A percentile compares a stretch with the other conserved stretches of the same genome.
Conservation (phyloP, 1,284 basidiomycete genomes). For the Phenoliferia sp. region DNA sequence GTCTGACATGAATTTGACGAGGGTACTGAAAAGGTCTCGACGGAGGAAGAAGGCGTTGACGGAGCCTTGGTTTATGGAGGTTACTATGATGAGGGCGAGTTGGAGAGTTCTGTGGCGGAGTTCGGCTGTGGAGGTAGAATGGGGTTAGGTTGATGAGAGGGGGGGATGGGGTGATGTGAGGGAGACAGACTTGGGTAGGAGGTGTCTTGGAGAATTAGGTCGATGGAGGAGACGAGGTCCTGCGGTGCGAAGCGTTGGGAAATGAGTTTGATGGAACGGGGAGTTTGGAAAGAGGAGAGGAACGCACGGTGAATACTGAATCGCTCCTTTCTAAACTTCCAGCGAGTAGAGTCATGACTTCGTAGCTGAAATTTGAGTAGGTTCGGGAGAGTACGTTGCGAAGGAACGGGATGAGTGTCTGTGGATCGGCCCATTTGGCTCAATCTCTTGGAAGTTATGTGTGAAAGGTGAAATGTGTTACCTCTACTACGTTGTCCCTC, state of each 20-base stretch:
- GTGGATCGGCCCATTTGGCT: not conserved
- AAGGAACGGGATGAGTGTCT: conserved; percentile 31
- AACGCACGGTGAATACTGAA: conserved; percentile 31
- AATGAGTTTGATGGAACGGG: not conserved
- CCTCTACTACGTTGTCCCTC: conserved; percentile 28
- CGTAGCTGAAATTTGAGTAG: conserved; percentile 29
- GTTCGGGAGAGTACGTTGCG: conserved; percentile 17
- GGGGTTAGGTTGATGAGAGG: not conserved
- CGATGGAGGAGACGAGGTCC: conserved; percentile 37
- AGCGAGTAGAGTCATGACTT: conserved; percentile 34
- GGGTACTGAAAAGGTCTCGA: conserved; percentile 36
- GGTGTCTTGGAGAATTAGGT: conserved; percentile 30
- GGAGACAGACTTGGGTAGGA: conserved; percentile 8
- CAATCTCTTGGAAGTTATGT: not conserved
- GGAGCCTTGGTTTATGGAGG: conserved; percentile 33
- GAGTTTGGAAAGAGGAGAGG: not conserved
- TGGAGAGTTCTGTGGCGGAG: conserved; percentile 35
- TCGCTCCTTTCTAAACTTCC: conserved; percentile 34
- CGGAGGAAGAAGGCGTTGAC: conserved; percentile 39
- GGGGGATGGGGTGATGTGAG: not conserved
- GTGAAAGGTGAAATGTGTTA: not conserved
- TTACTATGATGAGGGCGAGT: conserved; percentile 34
- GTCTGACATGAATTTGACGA: conserved; percentile 30
- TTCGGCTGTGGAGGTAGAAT: conserved; percentile 15
- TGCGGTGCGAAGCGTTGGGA: not conserved